Evolutionary conservation across 352 stramenopile genomes (phyloP).

Genomic region (Phytophthora citrophthora): DNA sequence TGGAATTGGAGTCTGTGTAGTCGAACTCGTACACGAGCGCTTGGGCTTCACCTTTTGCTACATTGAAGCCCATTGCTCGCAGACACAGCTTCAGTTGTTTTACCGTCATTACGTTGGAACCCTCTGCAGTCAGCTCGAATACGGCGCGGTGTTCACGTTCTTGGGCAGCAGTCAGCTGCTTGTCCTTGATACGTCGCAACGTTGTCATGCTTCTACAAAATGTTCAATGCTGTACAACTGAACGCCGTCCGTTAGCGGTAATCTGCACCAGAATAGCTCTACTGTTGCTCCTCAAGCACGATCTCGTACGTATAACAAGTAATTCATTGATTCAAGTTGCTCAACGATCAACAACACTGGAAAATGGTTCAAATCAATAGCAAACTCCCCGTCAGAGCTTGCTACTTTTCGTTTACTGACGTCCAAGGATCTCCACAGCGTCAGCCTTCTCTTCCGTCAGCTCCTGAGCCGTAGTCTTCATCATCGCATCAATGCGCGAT

Average conservation of each 20-base stretch:
- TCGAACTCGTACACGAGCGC: conserved; percentile 57
- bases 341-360: conserved; percentile 7
- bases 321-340: conserved; percentile 26
- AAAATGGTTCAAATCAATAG: conserved; percentile 2
- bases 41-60: conserved; percentile 28
- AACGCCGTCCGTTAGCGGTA: conserved; percentile 16
- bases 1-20: conserved; percentile 37
- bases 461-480: conserved; percentile 81
- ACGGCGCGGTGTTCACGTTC: conserved; percentile 30
- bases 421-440: conserved; percentile 69
- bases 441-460: conserved; percentile 84
- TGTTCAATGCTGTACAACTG: conserved; percentile 3
- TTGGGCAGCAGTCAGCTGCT: conserved; percentile 34
- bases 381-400: neutral
- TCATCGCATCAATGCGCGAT: conserved; percentile 73
- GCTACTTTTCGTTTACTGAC: conserved; percentile 31
- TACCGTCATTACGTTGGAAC: conserved; percentile 25
- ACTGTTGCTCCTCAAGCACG: neutral
- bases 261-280: conserved; percentile 7
- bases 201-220: conserved; percentile 21
- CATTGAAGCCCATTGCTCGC: conserved; percentile 34
- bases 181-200: conserved; percentile 34
- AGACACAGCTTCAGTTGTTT: conserved; percentile 45
- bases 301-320: conserved; percentile 16
- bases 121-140: conserved; percentile 29